These are phyloP conservation scores for Karstenula rhodostoma DNA, from an alignment of 2,329 filamentous ascomycete species.

Conservation along the genomic window DNA sequence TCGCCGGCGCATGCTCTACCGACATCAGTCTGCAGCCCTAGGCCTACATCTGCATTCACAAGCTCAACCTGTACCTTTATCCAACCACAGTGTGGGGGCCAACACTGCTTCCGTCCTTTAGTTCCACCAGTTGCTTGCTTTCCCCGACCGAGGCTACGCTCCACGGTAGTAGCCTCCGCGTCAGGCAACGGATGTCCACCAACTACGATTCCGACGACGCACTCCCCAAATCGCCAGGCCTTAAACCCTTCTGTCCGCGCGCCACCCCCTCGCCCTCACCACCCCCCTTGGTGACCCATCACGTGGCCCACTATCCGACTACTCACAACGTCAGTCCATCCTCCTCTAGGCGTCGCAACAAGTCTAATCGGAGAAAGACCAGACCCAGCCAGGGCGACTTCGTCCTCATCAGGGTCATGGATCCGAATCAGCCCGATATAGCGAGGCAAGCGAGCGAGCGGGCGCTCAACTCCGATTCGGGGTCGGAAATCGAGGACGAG, in stretches of 20 bases:
- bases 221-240: conserved; percentile 53
- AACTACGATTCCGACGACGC: conserved; percentile 60
- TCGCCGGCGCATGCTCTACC: conserved; percentile 6
- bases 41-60: not conserved
- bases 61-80: not conserved
- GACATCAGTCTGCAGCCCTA: conserved; percentile 2
- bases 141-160: conserved; percentile 28
- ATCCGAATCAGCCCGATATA: conserved; percentile 71
- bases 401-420: conserved; percentile 72
- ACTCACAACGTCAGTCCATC: conserved; percentile 48
- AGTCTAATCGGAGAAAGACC: conserved; percentile 62
- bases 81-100: conserved; percentile 1
- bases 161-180: conserved; percentile 27
- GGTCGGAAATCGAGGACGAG: conserved; percentile 56
- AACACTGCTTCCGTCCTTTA: conserved; percentile 4
- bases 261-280: conserved; percentile 63
- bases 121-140: not conserved
- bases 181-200: conserved; percentile 39
- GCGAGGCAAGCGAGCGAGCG: conserved; percentile 64
- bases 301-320: conserved; percentile 25
- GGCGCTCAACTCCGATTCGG: conserved; percentile 58
- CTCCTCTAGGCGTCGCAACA: conserved; percentile 56
- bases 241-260: conserved; percentile 53
- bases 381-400: conserved; percentile 68
- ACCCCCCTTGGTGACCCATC: conserved; percentile 46